A percentile compares a stretch with the other conserved stretches of the same genome.
These are phyloP conservation scores for Leishmania tropica DNA, from an alignment of 208 protist species.

Conservation along the genomic window DNA sequence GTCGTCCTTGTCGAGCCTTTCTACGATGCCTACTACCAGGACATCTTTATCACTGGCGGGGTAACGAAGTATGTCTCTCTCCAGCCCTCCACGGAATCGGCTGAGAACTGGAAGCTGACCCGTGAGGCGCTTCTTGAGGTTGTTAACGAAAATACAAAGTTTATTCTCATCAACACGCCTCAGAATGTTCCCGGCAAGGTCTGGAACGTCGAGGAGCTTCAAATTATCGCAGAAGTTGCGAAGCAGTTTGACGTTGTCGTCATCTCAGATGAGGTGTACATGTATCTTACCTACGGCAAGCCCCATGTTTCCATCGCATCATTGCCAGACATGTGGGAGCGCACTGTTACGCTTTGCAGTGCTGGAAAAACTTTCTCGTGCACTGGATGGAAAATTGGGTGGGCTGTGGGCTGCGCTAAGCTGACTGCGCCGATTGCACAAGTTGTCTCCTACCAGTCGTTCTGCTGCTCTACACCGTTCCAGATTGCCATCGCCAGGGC, in stretches of 20 bases:
- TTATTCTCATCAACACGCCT: constrained; percentile 93
- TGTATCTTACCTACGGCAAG: constrained; percentile 79
- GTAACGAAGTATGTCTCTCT: constrained; percentile 78
- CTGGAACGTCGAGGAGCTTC: constrained; percentile 61
- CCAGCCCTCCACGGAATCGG: constrained; percentile 36
- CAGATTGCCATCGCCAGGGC: constrained; percentile 85
- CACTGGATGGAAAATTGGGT: constrained; percentile 94
- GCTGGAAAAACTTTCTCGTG: constrained; percentile 94
- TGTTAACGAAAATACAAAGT: constrained; percentile 81
- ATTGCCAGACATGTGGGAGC: constrained; percentile 87
- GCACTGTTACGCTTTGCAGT: constrained; percentile 90
- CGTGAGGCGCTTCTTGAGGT: constrained; percentile 54
- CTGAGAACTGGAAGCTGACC: constrained; percentile 60
- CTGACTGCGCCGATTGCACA: constrained; percentile 48
- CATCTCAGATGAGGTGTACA: constrained; percentile 91
- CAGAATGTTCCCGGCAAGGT: constrained; percentile 93
- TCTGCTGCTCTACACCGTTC: constrained; percentile 83
- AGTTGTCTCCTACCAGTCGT: constrained; percentile 82
- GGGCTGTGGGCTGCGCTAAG: constrained; percentile 58
- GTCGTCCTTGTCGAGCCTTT: constrained; percentile 94
- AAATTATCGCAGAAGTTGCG: constrained; percentile 71
- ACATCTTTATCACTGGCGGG: constrained; percentile 71
- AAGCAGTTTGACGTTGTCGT: constrained; percentile 69
- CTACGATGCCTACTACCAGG: constrained; percentile 90
- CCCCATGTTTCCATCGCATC: constrained; percentile 72